These are phyloP conservation scores for Aureobasidium sp. DNA, from an alignment of 2,329 filamentous ascomycete genomes.

Conservation along the genomic window DNA sequence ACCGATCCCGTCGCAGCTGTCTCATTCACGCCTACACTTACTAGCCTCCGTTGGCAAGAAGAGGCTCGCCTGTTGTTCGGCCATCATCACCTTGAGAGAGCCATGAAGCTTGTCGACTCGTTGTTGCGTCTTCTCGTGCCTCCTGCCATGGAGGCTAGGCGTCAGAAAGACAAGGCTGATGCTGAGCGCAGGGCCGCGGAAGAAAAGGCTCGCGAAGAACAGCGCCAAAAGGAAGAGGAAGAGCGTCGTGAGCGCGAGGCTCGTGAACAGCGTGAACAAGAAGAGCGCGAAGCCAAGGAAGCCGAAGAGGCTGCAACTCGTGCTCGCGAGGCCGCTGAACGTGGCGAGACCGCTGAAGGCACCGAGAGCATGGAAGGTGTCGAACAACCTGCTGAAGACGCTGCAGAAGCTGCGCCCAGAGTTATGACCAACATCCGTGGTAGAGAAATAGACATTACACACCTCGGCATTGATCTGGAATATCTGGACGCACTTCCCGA, in stretches of 20 bases:
- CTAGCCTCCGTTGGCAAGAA: slow-evolving; percentile 75
- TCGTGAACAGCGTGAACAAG: slow-evolving; percentile 45
- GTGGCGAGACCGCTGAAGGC: slow-evolving; percentile 29
- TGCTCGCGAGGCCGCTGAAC: slow-evolving; percentile 28
- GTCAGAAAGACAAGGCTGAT: slow-evolving; percentile 59
- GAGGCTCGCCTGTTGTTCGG: slow-evolving; percentile 85
- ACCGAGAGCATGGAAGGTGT: slow-evolving; percentile 65
- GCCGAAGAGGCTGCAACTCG: slow-evolving; percentile 34
- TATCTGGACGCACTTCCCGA: slow-evolving; percentile 97
- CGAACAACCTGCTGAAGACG: slow-evolving; percentile 32
- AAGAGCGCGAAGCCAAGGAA: slow-evolving; percentile 42
- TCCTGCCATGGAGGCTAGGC: slow-evolving; percentile 74
- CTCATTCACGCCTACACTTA: slow-evolving; percentile 64
- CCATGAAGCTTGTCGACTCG: slow-evolving; percentile 58
- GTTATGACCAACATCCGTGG: slow-evolving; percentile 79
- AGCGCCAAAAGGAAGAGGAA: slow-evolving; percentile 53
- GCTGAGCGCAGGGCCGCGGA: slow-evolving; percentile 61
- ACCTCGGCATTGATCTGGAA: slow-evolving; percentile 86
- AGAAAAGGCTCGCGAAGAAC: slow-evolving; percentile 55
- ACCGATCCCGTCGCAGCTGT: slow-evolving; percentile 66
- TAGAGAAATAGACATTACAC: slow-evolving; percentile 85
- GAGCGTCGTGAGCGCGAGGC: slow-evolving; percentile 51
- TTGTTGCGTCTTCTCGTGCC: slow-evolving; percentile 72
- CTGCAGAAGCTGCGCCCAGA: slow-evolving; percentile 42
- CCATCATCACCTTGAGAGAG: slow-evolving; percentile 58